Evolutionary conservation across 169 alveolate genomes (phyloP).

Genomic region (Plasmodium fragile): DNA sequence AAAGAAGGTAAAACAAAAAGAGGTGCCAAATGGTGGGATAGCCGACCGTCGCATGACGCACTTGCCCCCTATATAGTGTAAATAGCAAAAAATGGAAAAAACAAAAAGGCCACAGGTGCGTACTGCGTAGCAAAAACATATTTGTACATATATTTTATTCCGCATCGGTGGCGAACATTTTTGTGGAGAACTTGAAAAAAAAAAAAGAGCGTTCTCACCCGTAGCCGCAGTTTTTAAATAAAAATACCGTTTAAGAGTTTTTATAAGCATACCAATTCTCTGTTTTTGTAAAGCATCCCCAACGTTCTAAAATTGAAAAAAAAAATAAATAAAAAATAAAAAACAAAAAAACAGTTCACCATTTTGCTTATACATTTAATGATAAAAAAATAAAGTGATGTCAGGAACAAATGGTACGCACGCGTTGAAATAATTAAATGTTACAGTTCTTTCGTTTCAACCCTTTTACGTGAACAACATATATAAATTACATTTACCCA

Average conservation of each 20-base stretch:
- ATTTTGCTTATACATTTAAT: not conserved
- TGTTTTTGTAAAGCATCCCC: not conserved
- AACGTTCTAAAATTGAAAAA: not conserved
- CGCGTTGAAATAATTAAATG: not conserved
- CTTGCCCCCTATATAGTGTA: not conserved
- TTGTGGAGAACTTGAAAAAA: not conserved
- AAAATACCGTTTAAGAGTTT: not conserved
- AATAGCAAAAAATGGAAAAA: not conserved
- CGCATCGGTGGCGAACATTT: not conserved
- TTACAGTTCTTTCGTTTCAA: not conserved
- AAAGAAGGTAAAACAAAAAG: not conserved
- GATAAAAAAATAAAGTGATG: not conserved
- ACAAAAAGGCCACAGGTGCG: not conserved
- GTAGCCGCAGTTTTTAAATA: not conserved
- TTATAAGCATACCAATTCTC: not conserved
- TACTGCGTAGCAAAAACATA: not conserved
- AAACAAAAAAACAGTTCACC: not conserved
- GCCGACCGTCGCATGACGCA: not conserved
- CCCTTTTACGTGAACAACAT: not conserved
- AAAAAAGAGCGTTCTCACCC: not conserved
- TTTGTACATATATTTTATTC: not conserved
- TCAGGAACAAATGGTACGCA: not conserved
- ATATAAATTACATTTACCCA: not conserved
- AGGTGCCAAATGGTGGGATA: not conserved
- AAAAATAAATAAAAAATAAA: not conserved